Evolutionary conservation across 75 land plant genomes (phyloP), one percentile per base, ranked within the genome.

Genomic region (Selaginella tamariscina): DNA sequence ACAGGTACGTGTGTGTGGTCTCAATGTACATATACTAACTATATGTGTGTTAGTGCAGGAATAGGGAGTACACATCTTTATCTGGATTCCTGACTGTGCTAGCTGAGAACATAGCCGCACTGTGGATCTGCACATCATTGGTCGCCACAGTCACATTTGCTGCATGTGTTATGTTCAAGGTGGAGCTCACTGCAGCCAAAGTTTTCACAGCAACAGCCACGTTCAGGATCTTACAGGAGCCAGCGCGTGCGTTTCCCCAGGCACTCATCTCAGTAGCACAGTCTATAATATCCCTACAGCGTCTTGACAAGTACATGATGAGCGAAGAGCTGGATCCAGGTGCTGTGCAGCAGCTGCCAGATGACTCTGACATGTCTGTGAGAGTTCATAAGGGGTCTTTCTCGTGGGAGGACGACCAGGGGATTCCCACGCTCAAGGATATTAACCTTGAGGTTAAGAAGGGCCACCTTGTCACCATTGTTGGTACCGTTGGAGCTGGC

Each of bases 201-300:
- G 99, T 88, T 29, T 95, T 95, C 74, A 95, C 99, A 0, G 80
- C 89, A 1, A 86, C 80, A 2, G 82, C 92, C 2, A 68, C 89
- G 59, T 91, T 91, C 56, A 84, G 80, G 64, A 87, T 95, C 49
- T 73, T 95, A 71, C 91, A 92, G 64, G 99, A 95, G 75, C 87
- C 99, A 1, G 76, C 90, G 30, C 75, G 96, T 55, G 72, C 65
- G 56, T 95, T 95, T 73, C 99, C 99, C 0, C 97, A 95, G 70
- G 83, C 99, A 1, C 68, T 95, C 57, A 90, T 95, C 65, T 67
- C 82, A 24, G 64, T 82, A 2, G 87, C 91, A 26, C 99, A 95
- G 70, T 96, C 99, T 18, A 67, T 85, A 68, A 81, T 87, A 29
- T 95, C 99, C 18, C 78, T 91, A 2, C 81, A 74, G 23, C 73